Percentiles rank a stretch among this genome's conserved stretches.
These are phyloP conservation scores for Fulvia fulva DNA, from an alignment of 2,329 filamentous ascomycete genomes.

Conservation along the genomic window DNA sequence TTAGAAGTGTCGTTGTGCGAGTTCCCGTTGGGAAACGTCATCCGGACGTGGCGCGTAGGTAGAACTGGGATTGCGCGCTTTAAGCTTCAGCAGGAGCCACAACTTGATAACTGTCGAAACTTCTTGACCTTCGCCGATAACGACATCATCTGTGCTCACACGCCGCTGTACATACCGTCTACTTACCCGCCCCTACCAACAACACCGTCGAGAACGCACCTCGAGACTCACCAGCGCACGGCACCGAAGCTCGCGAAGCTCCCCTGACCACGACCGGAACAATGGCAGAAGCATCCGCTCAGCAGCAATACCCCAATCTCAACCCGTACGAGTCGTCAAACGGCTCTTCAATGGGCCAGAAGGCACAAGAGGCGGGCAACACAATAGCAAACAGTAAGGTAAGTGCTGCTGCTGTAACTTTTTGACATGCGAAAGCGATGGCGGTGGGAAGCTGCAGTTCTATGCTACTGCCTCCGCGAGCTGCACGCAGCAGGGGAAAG, in stretches of 20 bases:
- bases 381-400: conserved; percentile 43
- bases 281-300: conserved; percentile 21
- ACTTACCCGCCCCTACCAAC: not conserved
- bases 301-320: conserved; percentile 32
- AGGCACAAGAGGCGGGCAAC: conserved; percentile 32
- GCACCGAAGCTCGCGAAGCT: conserved; percentile 1
- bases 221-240: not conserved
- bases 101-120: no score
- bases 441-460: not conserved
- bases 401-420: conserved; percentile 15
- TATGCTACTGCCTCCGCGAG: not conserved
- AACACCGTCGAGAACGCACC: not conserved
- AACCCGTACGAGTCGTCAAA: conserved; percentile 27
- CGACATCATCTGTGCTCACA: not conserved
- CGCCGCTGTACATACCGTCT: not conserved
- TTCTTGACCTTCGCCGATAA: not conserved
- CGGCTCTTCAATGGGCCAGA: conserved; percentile 3
- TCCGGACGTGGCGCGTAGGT: not conserved
- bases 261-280: conserved; percentile 6
- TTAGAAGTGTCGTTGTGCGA: no score
- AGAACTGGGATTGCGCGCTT: not conserved
- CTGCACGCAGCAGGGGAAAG: not conserved
- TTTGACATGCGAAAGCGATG: not conserved
- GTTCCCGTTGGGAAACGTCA: no score
- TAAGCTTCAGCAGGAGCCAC: no score